Base-by-base conservation (phyloP, 2,329 filamentous ascomycete species). In the Phyllosticta paracitricarpa region DNA sequence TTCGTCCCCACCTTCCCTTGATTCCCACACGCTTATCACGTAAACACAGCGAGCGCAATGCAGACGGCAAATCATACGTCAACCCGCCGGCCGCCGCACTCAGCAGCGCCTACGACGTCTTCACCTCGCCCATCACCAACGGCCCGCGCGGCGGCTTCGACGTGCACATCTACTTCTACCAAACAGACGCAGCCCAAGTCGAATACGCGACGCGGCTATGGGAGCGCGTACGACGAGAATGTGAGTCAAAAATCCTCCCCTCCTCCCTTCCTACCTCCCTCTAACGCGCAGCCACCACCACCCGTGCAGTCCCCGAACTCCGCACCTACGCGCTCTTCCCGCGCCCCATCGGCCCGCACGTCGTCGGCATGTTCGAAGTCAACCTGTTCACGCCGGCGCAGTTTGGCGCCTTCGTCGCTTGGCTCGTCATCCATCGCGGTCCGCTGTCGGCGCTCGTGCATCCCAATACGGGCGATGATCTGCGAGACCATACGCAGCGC, bases 351-450 rank as follows among this genome's bases (percentile, higher is more conserved):
- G 92, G 91, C 0, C 91, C 91, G 0, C 91, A 96, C 72, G 86
- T 88, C 0, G 74, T 91, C 0, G 88, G 86, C 58, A 96, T 96
- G 91, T 96, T 96, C 68, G 92, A 97, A 75, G 90, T 96, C 54
- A 95, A 95, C 67, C 54, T 96, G 22, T 90, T 93, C 72, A 91
- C 87, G 0, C 92, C 91, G 71, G 86, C 84, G 2, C 89, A 96
- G 72, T 96, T 96, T 69, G 91, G 91, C 0, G 91, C 92, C 0
- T 95, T 96, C 68, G 77, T 97, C 51, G 82, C 89, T 0, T 96
- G 91, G 91, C 77, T 96, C 30, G 82, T 89, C 30, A 84, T 96
- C 62, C 87, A 92, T 74, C 81, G 91, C 4, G 91, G 91, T 0
- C 89, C 89, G 2, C 73, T 96, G 63, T 91, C 88, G 56, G 91